Conservation (phyloP, 148 eudicot genomes). For the Spergularia marina region DNA sequence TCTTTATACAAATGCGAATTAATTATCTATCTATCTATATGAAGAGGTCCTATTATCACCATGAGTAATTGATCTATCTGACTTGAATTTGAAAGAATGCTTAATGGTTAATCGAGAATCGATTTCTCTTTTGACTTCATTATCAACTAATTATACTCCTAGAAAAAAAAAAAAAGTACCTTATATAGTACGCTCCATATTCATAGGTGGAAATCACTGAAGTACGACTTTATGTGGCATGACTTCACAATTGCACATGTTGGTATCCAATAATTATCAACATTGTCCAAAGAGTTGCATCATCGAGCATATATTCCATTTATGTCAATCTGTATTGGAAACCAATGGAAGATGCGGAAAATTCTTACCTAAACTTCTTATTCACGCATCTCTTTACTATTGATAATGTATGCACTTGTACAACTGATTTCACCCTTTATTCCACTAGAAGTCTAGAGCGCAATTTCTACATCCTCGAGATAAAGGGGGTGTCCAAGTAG, state of each 20-base stretch:
- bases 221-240: no score
- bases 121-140: not conserved
- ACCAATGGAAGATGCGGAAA: not conserved
- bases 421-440: no score
- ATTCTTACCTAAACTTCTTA: not conserved
- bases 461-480: no score
- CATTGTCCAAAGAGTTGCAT: slow-evolving; percentile 13
- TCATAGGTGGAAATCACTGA: no score
- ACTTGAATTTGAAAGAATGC: no score
- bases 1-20: not conserved
- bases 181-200: not conserved
- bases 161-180: not conserved
- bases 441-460: no score
- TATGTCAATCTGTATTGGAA: slow-evolving; percentile 12
- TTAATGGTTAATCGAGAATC: not conserved
- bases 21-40: no score
- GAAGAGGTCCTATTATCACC: no score
- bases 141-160: no score
- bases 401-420: not conserved
- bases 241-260: not conserved
- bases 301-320: slow-evolving; percentile 11
- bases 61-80: no score
- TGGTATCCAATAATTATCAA: not conserved
- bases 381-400: not conserved
- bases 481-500: no score